A percentile compares a stretch with the other conserved stretches of the same genome.
Conservation (phyloP, 306 rosid species). For the Vachellia pachyceras region DNA sequence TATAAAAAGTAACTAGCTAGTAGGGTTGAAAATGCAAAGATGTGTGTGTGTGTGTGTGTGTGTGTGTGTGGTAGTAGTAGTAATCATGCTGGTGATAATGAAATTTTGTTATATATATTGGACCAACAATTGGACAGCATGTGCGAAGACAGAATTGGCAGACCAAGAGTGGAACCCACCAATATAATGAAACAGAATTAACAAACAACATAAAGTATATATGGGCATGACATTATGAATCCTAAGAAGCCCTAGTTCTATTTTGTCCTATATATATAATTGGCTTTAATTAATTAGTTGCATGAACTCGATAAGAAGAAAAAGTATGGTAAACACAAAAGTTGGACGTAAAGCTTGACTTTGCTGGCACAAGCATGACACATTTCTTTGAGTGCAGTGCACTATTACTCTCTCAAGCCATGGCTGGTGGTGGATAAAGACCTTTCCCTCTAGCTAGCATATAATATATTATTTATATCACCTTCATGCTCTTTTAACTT, state of each 20-base stretch:
- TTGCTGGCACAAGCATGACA: conserved; percentile 74
- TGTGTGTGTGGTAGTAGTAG: too few species aligned
- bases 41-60: too few species aligned
- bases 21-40: conserved; percentile 38
- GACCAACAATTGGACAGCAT: conserved; percentile 56
- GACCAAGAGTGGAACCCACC: conserved; percentile 64
- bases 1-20: conserved; percentile 3
- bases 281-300: conserved; percentile 36
- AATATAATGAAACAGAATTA: conserved; percentile 31
- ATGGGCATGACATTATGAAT: conserved; percentile 33
- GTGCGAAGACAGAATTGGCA: conserved; percentile 60
- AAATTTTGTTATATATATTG: conserved; percentile 41
- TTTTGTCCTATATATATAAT: conserved; percentile 2
- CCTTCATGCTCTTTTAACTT: conserved; percentile 6
- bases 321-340: conserved; percentile 55
- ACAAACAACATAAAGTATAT: conserved; percentile 13
- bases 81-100: conserved; percentile 46
- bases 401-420: conserved; percentile 52
- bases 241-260: conserved; percentile 28
- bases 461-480: conserved; percentile 24
- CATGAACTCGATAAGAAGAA: conserved; percentile 47
- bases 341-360: conserved; percentile 98
- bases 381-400: conserved; percentile 93
- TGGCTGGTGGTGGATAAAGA: conserved; percentile 58
- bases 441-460: conserved; percentile 1